phyloP scores from a whole-genome alignment of 495 filamentous ascomycete species.

The Annulohypoxylon bovei region DNA sequence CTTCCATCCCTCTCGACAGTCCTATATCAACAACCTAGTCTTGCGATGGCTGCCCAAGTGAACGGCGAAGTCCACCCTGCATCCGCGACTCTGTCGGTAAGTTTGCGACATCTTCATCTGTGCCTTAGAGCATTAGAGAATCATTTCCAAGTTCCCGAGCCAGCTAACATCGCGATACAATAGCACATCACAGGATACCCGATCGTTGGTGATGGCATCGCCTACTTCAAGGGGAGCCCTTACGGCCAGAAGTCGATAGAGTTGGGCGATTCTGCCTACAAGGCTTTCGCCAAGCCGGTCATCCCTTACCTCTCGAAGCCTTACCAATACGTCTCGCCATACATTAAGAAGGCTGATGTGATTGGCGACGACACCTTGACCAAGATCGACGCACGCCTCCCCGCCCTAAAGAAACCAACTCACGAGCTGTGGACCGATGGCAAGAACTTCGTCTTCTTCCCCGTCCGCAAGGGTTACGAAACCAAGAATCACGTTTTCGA shows the following conservation, averaged over 20 bases:
- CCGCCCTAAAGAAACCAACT: conserved; percentile 88
- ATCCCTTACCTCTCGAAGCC: conserved; percentile 81
- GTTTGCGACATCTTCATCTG: conserved; percentile 42
- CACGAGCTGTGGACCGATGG: conserved; percentile 75
- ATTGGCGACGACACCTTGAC: conserved; percentile 79
- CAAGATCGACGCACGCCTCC: conserved; percentile 81
- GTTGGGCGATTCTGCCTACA: conserved; percentile 74
- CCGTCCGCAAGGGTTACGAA: conserved; percentile 70
- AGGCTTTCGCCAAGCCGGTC: conserved; percentile 70
- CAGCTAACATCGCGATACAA: conserved; percentile 16
- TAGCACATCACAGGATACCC: conserved; percentile 90
- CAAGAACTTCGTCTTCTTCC: conserved; percentile 70
- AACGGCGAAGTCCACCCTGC: conserved; percentile 72
- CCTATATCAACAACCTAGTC: conserved; percentile 8
- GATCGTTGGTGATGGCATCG: conserved; percentile 80
- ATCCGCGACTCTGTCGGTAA: conserved; percentile 74
- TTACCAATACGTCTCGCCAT: conserved; percentile 80
- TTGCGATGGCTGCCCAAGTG: conserved; percentile 59
- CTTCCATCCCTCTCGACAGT: conserved; percentile 1
- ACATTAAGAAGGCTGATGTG: conserved; percentile 81
- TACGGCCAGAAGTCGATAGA: conserved; percentile 83
- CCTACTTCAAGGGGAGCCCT: conserved; percentile 78
- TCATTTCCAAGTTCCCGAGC: neutral
- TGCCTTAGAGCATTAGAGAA: neutral
- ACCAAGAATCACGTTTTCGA: conserved; percentile 79